Evolutionary conservation across 2,329 filamentous ascomycete species (phyloP).

Genomic region (Periconia digitata): DNA sequence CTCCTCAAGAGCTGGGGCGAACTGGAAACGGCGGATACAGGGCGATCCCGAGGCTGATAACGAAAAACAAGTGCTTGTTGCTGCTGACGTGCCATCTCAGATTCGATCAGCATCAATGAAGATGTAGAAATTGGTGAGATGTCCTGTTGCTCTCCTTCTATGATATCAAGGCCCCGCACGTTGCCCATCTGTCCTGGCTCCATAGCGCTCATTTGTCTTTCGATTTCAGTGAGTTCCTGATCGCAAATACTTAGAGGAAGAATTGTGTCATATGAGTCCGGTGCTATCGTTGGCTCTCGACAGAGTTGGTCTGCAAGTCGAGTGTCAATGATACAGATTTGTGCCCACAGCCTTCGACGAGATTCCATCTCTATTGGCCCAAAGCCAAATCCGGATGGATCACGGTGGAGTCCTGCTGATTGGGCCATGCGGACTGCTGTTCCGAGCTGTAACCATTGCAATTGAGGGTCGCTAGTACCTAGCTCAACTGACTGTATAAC

Average conservation of each 20-base stretch:
- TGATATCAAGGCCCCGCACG: conserved; percentile 11
- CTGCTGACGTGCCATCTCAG: conserved; percentile 18
- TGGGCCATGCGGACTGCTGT: conserved; percentile 18
- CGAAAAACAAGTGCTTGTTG: conserved; percentile 12
- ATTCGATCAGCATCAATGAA: conserved; percentile 16
- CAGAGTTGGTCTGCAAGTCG: conserved; percentile 72
- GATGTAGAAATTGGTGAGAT: conserved; percentile 18
- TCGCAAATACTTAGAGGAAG: conserved; percentile 70
- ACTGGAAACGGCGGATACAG: conserved; percentile 4
- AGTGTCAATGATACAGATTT: conserved; percentile 72
- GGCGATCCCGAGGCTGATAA: conserved; percentile 18
- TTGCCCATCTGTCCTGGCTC: conserved; percentile 5
- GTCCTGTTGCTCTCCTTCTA: conserved; percentile 15
- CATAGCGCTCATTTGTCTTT: conserved; percentile 7
- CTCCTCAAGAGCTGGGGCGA: conserved; percentile 8
- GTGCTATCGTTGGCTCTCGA: conserved; percentile 66
- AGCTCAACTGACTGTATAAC: conserved; percentile 15
- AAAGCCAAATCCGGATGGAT: conserved; percentile 63
- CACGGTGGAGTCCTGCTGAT: conserved; percentile 18
- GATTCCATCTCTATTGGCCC: conserved; percentile 68
- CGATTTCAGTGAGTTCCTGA: conserved; percentile 50
- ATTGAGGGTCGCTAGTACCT: conserved; percentile 8
- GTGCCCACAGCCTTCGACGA: conserved; percentile 71
- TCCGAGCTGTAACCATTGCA: conserved; percentile 18
- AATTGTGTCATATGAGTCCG: conserved; percentile 71